Evolutionary conservation across 768 basidiomycete genomes (phyloP).

Genomic region (Boletus sp.): DNA sequence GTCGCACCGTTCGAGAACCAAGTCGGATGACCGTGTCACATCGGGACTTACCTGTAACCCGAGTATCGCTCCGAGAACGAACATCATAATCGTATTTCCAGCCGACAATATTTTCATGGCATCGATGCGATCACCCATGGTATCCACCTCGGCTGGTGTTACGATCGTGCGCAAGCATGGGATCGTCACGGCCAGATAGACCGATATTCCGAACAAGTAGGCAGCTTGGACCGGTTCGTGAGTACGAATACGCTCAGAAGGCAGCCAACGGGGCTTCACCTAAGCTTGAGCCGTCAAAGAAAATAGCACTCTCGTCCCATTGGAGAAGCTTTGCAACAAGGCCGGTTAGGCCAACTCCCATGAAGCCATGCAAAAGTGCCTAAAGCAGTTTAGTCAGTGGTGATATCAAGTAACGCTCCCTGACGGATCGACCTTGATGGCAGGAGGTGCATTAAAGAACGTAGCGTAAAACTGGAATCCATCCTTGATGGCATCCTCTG

Average conservation of each 20-base stretch:
- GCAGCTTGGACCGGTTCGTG: conserved; percentile 46
- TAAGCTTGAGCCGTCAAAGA: conserved; percentile 88
- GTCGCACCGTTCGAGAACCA: no score
- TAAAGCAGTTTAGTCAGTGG: conserved; percentile 27
- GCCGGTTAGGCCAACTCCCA: conserved; percentile 73
- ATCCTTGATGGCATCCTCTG: conserved; percentile 64
- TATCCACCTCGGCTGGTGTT: conserved; percentile 54
- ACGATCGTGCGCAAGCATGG: conserved; percentile 77
- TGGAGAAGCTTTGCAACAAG: conserved; percentile 76
- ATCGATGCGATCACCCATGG: conserved; percentile 64
- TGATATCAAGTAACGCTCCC: no score
- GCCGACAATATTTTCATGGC: conserved; percentile 82
- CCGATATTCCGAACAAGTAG: conserved; percentile 71
- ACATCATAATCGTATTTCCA: conserved; percentile 81
- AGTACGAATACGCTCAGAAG: conserved; percentile 3
- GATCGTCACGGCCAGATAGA: conserved; percentile 83
- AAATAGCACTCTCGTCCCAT: conserved; percentile 93
- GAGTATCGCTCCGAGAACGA: conserved; percentile 63
- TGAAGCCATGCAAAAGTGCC: conserved; percentile 86
- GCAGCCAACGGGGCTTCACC: conserved; percentile 47
- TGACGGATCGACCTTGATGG: conserved; percentile 71
- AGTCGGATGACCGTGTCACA: conserved; percentile 1
- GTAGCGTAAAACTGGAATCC: conserved; percentile 90
- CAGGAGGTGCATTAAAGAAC: conserved; percentile 90
- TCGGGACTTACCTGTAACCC: conserved; percentile 61